Base-by-base conservation (phyloP, 805 yeast species). In the Myxozyma kluyveri region DNA sequence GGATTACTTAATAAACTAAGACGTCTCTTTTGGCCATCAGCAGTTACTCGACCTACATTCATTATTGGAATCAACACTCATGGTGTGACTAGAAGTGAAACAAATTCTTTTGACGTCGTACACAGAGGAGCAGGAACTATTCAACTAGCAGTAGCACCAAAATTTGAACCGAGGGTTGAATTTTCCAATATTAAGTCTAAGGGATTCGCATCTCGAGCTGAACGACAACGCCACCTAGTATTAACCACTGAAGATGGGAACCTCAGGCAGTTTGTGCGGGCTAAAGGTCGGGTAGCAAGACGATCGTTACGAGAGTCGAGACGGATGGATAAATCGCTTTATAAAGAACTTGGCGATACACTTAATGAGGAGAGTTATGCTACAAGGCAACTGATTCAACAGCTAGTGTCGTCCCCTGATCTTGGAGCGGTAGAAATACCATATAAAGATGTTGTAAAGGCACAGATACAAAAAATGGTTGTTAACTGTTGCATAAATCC, bases 401-500 rank as follows among this genome's bases (percentile, higher is more conserved):
- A 26, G 9, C 39, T 60, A 2, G 14, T 26, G 6, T 3, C 21
- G 18, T 53, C 63, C 19, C 45, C 51, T 1, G 44, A 24, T 7
- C 56, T 60, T 2, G 50, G 49, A 23, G 62, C 59, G 4, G 21
- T 23, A n/a, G 42, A 41, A 21, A 54, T 70, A 31, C 51, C 61
- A 1, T 72, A 75, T 42, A 75, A 75, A 22, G 79, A 76, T 36
- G 66, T 81, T 51, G 66, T 82, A 32, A 60, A 80, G 26, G 77
- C 81, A 1, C 96, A 88, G 68, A 71, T 83, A 59, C 84, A 82
- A 61, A 93, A 91, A 67, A 77, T 91, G 51, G 73, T 85, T 41
- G 82, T 86, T 19, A 93, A 93, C 64, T 77, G 87, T 1, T 86
- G 93, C 63, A 82, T 91, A 59, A 91, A 93, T 63, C 86, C 96